Conservation (phyloP, 1,139 yeast genomes). For the Candida sanyaensis region DNA sequence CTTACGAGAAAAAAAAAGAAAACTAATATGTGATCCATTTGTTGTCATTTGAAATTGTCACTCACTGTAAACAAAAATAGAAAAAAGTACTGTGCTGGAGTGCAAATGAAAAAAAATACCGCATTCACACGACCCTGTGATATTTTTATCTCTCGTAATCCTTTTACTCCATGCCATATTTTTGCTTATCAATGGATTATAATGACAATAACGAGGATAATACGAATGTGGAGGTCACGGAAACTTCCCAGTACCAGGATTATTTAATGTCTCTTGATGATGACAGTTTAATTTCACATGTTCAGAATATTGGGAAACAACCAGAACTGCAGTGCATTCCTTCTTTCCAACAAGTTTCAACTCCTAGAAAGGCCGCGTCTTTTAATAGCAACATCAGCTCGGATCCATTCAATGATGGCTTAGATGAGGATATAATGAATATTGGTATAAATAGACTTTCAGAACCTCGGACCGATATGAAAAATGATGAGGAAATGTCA, state of each 20-base stretch:
- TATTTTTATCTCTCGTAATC: neutral
- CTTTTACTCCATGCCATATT: neutral
- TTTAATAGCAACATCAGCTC: conserved; percentile 28
- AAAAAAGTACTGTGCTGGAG: neutral
- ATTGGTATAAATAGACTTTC: neutral
- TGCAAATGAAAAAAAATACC: neutral
- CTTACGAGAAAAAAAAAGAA: neutral
- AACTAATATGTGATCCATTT: neutral
- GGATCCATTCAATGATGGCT: conserved; percentile 45
- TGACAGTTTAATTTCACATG: conserved; percentile 31
- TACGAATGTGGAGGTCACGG: neutral
- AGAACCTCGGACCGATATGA: neutral
- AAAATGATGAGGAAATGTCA: conserved; percentile 6
- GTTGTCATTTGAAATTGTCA: conserved; percentile 5
- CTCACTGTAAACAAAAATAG: neutral
- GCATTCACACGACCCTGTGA: neutral
- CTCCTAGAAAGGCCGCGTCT: conserved; percentile 15
- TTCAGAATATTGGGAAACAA: conserved; percentile 20
- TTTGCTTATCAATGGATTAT: neutral
- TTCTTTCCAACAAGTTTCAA: conserved; percentile 13
- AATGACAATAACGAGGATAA: neutral
- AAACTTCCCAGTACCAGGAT: conserved; percentile 19
- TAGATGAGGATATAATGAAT: conserved; percentile 23
- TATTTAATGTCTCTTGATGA: conserved; percentile 37
- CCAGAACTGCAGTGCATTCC: neutral